These are phyloP conservation scores for Acer saccharum DNA, from an alignment of 345 rosid species.

Conservation along the genomic window DNA sequence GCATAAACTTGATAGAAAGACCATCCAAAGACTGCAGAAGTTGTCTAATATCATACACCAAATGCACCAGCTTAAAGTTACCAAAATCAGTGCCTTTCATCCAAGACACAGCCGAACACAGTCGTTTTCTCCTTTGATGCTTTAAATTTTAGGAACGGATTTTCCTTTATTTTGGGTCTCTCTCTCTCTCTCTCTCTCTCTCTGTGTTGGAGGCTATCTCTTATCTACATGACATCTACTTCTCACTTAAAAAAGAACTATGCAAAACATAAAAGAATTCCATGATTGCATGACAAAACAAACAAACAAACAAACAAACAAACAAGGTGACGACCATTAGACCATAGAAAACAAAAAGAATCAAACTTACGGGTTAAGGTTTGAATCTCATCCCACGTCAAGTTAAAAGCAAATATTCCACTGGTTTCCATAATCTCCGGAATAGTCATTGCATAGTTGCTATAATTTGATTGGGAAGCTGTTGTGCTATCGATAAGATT, in stretches of 20 bases:
- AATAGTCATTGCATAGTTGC: no score
- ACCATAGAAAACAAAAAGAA: slow-evolving; percentile 10
- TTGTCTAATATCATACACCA: no score
- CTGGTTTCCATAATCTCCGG: slow-evolving; percentile 41
- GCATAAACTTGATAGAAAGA: no score
- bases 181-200: background rate
- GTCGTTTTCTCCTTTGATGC: background rate
- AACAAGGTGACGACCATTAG: background rate
- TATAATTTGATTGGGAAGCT: slow-evolving; percentile 40
- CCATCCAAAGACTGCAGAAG: no score
- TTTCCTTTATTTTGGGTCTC: background rate
- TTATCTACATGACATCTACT: no score
- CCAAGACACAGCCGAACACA: no score
- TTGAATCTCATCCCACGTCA: slow-evolving; percentile 72
- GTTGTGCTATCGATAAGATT: slow-evolving; percentile 58
- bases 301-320: background rate
- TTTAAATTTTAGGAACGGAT: background rate
- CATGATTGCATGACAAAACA: background rate
- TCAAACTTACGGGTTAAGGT: slow-evolving; percentile 59
- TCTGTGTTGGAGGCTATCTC: background rate
- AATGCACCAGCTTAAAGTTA: no score
- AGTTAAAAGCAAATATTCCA: slow-evolving; percentile 66
- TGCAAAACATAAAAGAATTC: no score
- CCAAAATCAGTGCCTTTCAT: no score
- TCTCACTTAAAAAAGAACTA: no score